Conservation (phyloP, 495 filamentous ascomycete genomes). For the Cercophora samala region DNA sequence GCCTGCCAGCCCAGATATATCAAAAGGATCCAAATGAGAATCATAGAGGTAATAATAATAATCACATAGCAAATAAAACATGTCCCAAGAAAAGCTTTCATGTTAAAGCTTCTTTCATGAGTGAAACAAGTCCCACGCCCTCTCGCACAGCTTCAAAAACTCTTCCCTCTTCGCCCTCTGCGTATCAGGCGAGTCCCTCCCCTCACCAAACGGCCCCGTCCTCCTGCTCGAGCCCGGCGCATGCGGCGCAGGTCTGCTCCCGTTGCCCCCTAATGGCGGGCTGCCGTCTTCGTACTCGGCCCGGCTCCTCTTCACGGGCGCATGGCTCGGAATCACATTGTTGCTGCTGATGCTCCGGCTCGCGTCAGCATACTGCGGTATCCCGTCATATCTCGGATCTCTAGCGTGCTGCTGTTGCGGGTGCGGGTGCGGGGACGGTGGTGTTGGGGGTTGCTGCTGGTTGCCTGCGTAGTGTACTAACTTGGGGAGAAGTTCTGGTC, state of each 20-base stretch:
- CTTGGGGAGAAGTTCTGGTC: conserved; percentile 85
- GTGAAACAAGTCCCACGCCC: conserved; percentile 97
- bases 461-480: conserved; percentile 88
- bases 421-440: conserved; percentile 72
- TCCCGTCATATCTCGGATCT: conserved; percentile 1
- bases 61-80: not conserved
- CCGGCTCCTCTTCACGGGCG: conserved; percentile 60
- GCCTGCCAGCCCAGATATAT: not conserved
- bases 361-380: conserved; percentile 1
- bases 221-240: conserved; percentile 46
- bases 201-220: conserved; percentile 71
- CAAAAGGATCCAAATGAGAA: not conserved
- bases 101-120: conserved; percentile 59
- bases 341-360: conserved; percentile 12
- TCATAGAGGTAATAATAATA: not conserved
- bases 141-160: conserved; percentile 78
- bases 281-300: conserved; percentile 87
- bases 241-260: conserved; percentile 34
- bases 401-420: conserved; percentile 42
- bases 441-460: conserved; percentile 82
- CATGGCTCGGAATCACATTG: not conserved
- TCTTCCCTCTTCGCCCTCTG: conserved; percentile 89
- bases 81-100: not conserved
- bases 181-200: conserved; percentile 78
- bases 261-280: conserved; percentile 63